Conservation (phyloP, 2,329 filamentous ascomycete genomes). For the Hypoxylon sp. region DNA sequence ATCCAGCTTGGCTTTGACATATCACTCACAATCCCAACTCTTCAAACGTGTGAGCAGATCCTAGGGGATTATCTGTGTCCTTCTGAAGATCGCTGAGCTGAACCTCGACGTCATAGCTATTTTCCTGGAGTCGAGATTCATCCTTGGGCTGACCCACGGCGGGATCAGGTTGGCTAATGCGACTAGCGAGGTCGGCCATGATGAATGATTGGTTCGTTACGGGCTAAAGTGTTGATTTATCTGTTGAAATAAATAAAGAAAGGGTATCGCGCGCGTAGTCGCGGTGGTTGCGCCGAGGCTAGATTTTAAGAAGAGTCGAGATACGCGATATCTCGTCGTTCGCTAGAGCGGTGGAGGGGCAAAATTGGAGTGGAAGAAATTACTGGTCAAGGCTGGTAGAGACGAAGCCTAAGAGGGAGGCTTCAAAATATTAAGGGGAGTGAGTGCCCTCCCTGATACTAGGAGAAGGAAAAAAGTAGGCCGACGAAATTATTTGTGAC, state of each 20-base stretch:
- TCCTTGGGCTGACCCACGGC: constrained; percentile 42
- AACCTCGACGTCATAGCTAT: constrained; percentile 90
- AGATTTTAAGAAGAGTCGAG: background rate
- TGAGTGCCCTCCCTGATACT: background rate
- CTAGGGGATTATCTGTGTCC: constrained; percentile 88
- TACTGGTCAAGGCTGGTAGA: background rate
- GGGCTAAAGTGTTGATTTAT: constrained; percentile 7
- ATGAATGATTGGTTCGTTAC: constrained; percentile 8
- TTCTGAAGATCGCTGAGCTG: constrained; percentile 91
- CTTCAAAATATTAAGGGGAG: background rate
- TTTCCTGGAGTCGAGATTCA: constrained; percentile 73
- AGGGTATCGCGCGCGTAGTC: constrained; percentile 1
- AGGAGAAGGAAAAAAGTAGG: background rate
- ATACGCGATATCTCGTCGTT: background rate
- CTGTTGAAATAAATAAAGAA: background rate
- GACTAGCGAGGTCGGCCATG: constrained; percentile 47
- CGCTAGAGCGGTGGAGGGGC: constrained; percentile 7
- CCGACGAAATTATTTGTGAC: constrained; percentile 8
- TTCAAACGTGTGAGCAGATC: constrained; percentile 86
- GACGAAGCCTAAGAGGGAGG: background rate
- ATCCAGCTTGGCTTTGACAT: background rate
- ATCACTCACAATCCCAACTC: constrained; percentile 83
- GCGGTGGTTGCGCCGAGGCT: background rate
- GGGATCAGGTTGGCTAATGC: constrained; percentile 31
- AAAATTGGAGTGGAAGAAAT: background rate